Percentiles rank a stretch among this genome's conserved stretches.
Evolutionary conservation across 441 rosid species (phyloP).

Genomic region (Populus trichocarpa): DNA sequence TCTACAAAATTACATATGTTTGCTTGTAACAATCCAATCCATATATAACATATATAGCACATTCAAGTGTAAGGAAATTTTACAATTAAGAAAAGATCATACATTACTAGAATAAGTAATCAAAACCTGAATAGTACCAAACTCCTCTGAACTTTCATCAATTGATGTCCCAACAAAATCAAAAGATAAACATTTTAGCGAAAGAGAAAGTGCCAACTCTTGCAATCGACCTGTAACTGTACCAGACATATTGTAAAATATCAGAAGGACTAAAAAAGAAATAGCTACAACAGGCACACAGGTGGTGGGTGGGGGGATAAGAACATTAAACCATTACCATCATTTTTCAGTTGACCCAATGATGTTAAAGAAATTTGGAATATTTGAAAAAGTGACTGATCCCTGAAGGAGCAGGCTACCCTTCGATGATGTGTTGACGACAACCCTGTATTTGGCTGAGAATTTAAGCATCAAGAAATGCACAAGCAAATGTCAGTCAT

Average conservation of each 20-base stretch:
- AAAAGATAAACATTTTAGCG: constrained; percentile 90
- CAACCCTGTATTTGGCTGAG: constrained; percentile 76
- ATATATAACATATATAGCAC: constrained; percentile 3
- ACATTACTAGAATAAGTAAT: constrained; percentile 7
- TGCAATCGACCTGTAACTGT: constrained; percentile 74
- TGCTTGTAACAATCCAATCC: constrained; percentile 10
- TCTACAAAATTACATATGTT: constrained; percentile 41
- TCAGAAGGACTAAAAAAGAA: constrained; percentile 3
- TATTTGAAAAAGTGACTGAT: constrained; percentile 88
- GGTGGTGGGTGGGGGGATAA: background rate
- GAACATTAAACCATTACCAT: constrained; percentile 49
- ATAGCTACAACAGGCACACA: background rate
- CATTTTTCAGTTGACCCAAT: constrained; percentile 80
- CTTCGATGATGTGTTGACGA: constrained; percentile 88
- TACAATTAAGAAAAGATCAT: background rate
- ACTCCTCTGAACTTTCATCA: constrained; percentile 99
- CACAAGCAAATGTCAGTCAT: constrained; percentile 26
- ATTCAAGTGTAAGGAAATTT: constrained; percentile 6
- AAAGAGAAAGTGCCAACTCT: constrained; percentile 93
- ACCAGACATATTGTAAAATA: constrained; percentile 19
- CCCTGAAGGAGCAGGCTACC: constrained; percentile 91
- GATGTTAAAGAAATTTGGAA: constrained; percentile 95
- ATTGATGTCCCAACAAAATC: constrained; percentile 96
- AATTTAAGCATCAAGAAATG: constrained; percentile 21
- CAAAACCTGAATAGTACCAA: constrained; percentile 95